phyloP scores from a whole-genome alignment of 2,329 filamentous ascomycete species.

The Cercospora sp. region DNA sequence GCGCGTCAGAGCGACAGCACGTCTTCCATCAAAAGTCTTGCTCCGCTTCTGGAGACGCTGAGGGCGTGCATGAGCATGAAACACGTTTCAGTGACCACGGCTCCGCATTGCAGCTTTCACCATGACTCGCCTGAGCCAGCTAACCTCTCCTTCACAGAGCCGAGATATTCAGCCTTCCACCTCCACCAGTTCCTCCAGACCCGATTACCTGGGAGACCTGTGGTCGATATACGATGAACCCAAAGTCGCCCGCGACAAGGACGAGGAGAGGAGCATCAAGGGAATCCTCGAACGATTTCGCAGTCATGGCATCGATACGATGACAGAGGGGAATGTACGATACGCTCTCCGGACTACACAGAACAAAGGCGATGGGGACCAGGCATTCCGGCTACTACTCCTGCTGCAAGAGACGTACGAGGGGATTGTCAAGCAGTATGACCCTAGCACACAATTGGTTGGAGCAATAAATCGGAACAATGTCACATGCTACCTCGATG shows the following conservation, averaged over 20 bases:
- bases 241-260: constrained; percentile 57
- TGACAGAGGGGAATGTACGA: constrained; percentile 63
- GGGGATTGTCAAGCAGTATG: constrained; percentile 73
- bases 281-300: constrained; percentile 55
- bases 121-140: constrained; percentile 4
- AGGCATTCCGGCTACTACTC: constrained; percentile 72
- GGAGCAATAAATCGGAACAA: constrained; percentile 83
- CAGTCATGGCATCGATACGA: constrained; percentile 54
- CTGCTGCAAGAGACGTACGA: constrained; percentile 79
- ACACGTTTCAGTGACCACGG: constrained; percentile 13
- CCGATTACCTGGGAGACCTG: constrained; percentile 63
- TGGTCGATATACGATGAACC: constrained; percentile 60
- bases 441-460: constrained; percentile 69
- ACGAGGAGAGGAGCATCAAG: constrained; percentile 59
- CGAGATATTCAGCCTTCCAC: constrained; percentile 11
- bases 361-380: constrained; percentile 68
- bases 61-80: background rate
- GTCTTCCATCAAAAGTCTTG: constrained; percentile 3
- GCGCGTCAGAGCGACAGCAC: background rate
- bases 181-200: constrained; percentile 41
- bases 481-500: constrained; percentile 93
- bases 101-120: constrained; percentile 6
- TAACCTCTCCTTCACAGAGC: constrained; percentile 22
- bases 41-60: constrained; percentile 1
- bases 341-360: constrained; percentile 62